Evolutionary conservation across 1,284 basidiomycete genomes (phyloP).

Genomic region (Bjerkandera adusta): DNA sequence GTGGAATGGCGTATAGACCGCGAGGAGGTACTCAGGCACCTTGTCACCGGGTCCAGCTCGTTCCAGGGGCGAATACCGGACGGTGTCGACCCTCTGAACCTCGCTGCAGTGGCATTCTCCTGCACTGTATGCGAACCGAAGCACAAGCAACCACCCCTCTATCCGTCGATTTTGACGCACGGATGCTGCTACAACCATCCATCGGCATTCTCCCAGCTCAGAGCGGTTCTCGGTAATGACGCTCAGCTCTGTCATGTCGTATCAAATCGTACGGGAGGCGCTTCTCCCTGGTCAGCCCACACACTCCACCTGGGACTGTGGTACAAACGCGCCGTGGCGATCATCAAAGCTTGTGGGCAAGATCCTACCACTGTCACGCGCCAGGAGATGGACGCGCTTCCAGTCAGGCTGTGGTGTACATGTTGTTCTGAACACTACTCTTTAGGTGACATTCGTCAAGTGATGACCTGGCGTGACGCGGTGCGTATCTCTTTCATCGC

Average conservation of each 20-base stretch:
- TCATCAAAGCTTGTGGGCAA: background rate
- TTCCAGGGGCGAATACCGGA: background rate
- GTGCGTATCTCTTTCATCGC: too few species aligned
- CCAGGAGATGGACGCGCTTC: background rate
- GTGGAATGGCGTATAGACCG: background rate
- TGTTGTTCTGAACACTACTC: too few species aligned
- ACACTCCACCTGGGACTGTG: background rate
- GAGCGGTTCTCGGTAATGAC: background rate
- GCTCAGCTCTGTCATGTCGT: background rate
- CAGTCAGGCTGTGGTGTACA: too few species aligned
- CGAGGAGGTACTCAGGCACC: background rate
- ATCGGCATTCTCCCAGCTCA: background rate
- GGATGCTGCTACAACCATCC: background rate
- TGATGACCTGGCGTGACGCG: too few species aligned
- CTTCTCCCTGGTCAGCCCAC: background rate
- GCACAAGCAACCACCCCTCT: background rate
- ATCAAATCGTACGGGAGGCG: background rate
- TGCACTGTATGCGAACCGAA: background rate
- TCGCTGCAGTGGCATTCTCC: background rate
- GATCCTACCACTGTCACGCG: background rate
- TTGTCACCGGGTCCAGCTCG: background rate
- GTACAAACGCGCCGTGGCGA: background rate
- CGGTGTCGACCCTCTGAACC: background rate
- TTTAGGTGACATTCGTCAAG: too few species aligned
- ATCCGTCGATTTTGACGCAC: background rate